Evolutionary conservation across 495 filamentous ascomycete species (phyloP), one percentile per base, ranked within the genome.

Genomic region (Collariella sp.): DNA sequence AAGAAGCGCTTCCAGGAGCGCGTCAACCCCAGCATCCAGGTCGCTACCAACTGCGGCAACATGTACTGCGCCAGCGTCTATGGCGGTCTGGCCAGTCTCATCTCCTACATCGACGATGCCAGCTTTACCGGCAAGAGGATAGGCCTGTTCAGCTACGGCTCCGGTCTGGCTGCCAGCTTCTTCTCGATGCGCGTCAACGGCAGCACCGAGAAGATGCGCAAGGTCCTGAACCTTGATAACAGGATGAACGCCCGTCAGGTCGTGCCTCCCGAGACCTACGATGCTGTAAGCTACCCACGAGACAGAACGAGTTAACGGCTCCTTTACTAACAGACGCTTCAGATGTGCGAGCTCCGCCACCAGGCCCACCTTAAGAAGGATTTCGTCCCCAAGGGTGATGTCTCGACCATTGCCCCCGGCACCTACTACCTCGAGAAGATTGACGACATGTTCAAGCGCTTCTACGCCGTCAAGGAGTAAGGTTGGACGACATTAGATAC

Each of bases 21-120:
- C 69, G 87, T 98, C 53, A 76, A 84, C 67, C 90, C 94, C 35
- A 73, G 78, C 64, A 86, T 93, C 66, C 77, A 94, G 67, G 86
- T 94, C 20, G 86, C 93, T 34, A 96, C 90, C 40, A 84, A 89
- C 75, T 96, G 90, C 72, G 94, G 93, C 71, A 98, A 98, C 80
- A 98, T 96, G 94, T 98, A 98, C 76, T 91, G 86, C 63, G 93
- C 86, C 46, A 95, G 88, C 67, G 87, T 98, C 60, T 98, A 90
- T 76, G 84, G 83, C 54, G 89, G 88, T 51, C 77, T 98, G 41
- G 80, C 82, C 68, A 85, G 83, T 61, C 67, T 97, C 54, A 66
- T 98, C 58, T 77, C 79, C 70, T 83, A 90, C 65, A 74, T 91
- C 51, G 74, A 78, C 57, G 82, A 81, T 65, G 83, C 63, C 16